phyloP scores from a whole-genome alignment of 129 eudicot genomes.

The Chrysanthemum seticuspe region DNA sequence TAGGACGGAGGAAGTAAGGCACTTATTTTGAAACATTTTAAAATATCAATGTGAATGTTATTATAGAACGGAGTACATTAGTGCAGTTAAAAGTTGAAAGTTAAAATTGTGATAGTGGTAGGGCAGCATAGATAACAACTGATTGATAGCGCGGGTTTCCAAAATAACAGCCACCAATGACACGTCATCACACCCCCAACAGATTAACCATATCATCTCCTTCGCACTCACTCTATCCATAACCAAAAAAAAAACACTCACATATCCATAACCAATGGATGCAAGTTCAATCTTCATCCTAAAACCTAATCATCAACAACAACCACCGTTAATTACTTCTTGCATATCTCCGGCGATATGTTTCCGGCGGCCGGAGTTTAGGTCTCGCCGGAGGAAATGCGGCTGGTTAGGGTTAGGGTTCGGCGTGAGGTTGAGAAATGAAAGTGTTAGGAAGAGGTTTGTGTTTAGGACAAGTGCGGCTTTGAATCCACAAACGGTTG shows the following conservation, averaged over 20 bases:
- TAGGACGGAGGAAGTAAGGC: too few relatives aligned
- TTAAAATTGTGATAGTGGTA: not conserved
- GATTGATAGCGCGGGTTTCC: constrained; percentile 27
- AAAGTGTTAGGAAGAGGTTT: constrained; percentile 25
- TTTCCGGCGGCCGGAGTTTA: constrained; percentile 35
- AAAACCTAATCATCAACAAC: constrained; percentile 41
- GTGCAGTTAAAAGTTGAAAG: too few relatives aligned
- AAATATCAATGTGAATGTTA: too few relatives aligned
- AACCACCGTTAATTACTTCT: constrained; percentile 34
- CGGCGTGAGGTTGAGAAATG: constrained; percentile 25
- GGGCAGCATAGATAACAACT: constrained; percentile 33
- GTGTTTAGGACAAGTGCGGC: constrained; percentile 48
- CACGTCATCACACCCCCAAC: constrained; percentile 35
- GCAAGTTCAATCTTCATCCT: constrained; percentile 48
- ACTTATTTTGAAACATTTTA: too few relatives aligned
- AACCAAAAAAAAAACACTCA: constrained; percentile 11
- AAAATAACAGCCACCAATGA: constrained; percentile 26
- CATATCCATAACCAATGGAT: constrained; percentile 42
- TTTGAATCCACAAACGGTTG: constrained; percentile 45
- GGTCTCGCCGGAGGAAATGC: constrained; percentile 58
- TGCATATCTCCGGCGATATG: constrained; percentile 44
- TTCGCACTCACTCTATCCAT: constrained; percentile 33
- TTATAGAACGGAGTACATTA: too few relatives aligned
- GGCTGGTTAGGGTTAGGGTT: constrained; percentile 41
- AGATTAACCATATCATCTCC: constrained; percentile 14